Evolutionary conservation across 2,329 filamentous ascomycete genomes (phyloP), one percentile per base, ranked within the genome.

Genomic region (Xylaria sp.): DNA sequence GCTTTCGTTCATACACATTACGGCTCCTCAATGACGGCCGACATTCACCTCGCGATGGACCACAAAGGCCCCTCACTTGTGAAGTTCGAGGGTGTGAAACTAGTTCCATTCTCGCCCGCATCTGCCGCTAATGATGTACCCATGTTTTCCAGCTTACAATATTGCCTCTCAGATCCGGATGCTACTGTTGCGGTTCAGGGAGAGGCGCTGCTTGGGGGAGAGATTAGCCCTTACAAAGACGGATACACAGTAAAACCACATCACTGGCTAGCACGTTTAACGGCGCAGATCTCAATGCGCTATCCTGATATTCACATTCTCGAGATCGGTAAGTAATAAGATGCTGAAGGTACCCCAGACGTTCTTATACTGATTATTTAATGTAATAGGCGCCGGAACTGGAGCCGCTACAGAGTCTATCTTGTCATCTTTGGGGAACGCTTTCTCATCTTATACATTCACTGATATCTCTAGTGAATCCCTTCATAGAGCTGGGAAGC

Each of bases 241-340:
- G 69, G 66, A 7, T 52, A 71, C 19, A 71, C 51, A 54, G 51
- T 37, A 19, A 37, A 37, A 15, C 37, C 51, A 17, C 33, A 54
- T 28, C 31, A 28, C 17, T 37, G 70, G 19, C 8, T 75, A 21
- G 71, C 69, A 45, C 38, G 67, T 15, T 60, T 76, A 11, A 64
- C 73, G 1, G 64, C 67, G 2, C 78, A 78, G 43, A 71, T 83
- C 9, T 57, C 72, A 0, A 73, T 79, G 56, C 74, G 77, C 1
- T 78, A 78, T 50, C 81, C 81, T 0, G 73, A 74, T n/a, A 72
- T 79, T 53, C 77, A 77, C 2, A 74, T 83, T 31, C 62, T 83
- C 4, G 80, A 82, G 51, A 75, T 69, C 7, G 68, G 68, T 43
- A 35, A 17, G 57, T 49, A 25, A 15, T 28, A 15, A 15, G n/a